Conservation (phyloP, 371 early-diverging fungal species). For the Mycotypha africana region DNA sequence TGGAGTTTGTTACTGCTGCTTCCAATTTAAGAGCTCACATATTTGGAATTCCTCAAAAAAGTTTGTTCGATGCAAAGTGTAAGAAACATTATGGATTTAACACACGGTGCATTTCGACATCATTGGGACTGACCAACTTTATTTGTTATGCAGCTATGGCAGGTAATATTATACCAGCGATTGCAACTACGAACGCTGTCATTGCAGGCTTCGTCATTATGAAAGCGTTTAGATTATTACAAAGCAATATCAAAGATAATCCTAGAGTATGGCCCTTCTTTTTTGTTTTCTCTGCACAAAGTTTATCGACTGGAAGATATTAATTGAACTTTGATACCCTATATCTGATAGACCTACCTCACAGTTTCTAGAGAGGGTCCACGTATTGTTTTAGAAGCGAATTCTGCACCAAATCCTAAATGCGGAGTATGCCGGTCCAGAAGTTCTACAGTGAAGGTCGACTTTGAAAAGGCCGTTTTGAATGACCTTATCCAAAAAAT, state of each 20-base stretch:
- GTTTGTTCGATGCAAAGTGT: conserved; percentile 88
- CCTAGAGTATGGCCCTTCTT: conserved; percentile 6
- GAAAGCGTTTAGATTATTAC: conserved; percentile 65
- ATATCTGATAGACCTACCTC: conserved; percentile 45
- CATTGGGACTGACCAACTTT: background rate
- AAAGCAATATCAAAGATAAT: conserved; percentile 9
- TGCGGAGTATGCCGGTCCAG: conserved; percentile 57
- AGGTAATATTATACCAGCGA: conserved; percentile 99
- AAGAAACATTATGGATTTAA: conserved; percentile 5
- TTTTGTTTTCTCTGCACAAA: too few species aligned
- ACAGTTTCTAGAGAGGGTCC: conserved; percentile 39
- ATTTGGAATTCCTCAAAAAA: conserved; percentile 76
- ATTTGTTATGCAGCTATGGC: conserved; percentile 81
- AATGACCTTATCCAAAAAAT: conserved; percentile 46
- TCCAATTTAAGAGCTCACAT: conserved; percentile 82
- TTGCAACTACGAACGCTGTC: conserved; percentile 99
- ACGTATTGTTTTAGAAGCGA: conserved; percentile 45
- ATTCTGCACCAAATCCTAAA: conserved; percentile 50
- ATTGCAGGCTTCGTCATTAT: conserved; percentile 94
- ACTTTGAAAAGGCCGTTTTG: conserved; percentile 42
- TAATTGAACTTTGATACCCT: background rate
- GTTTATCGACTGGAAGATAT: background rate
- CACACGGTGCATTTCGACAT: background rate
- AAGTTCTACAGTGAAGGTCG: conserved; percentile 36
- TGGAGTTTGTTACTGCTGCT: conserved; percentile 91